Base-by-base conservation (phyloP, 129 eudicot genomes). In the Arctium lappa region DNA sequence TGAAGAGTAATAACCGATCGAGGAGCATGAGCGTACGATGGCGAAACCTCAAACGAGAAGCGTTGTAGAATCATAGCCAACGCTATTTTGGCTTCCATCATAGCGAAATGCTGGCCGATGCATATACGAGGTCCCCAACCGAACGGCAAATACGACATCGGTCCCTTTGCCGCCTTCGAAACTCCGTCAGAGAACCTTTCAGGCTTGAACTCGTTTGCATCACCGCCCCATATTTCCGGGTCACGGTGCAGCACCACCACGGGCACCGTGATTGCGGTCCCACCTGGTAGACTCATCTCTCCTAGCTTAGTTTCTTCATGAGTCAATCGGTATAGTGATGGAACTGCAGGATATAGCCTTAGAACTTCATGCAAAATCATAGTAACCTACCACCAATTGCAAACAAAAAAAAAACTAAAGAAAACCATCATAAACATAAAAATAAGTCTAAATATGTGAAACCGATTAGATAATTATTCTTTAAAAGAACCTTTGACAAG, bases 51-150 rank as follows among this genome's bases (percentile, higher is more conserved):
- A 69, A 80, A 85, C 5, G 88, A 71, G 72, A 84, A 80, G 46
- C 38, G 78, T 84, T 87, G 85, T 15, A 87, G 36, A 62, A 84
- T 76, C 83, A 84, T 84, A 46, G 87, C n/a, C 48, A 84, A 22
- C 0, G 73, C 78, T 77, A 80, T 60, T 76, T 87, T 84, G 6
- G 87, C 77, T 80, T 84, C 87, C 80, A 89, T 84, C 77, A 85
- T 62, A 1, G 92, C 92, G 33, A 92, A 90, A 42, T 87, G 80
- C 38, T 90, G 91, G 18, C 97, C 94, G 4, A 90, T 88, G 63
- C 97, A 92, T 48, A 84, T 88, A 34, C 94, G 86, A 62, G 97
- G 97, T 16, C 93, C 94, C 90, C 89, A 89, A 42, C 93, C 94
- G n/a, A 92, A 92, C 2, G 94, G 94, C 44, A 92, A 80, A 76